A percentile compares a stretch with the other conserved stretches of the same genome.
These are phyloP conservation scores for Angophora floribunda DNA, from an alignment of 345 rosid genomes.

Conservation along the genomic window DNA sequence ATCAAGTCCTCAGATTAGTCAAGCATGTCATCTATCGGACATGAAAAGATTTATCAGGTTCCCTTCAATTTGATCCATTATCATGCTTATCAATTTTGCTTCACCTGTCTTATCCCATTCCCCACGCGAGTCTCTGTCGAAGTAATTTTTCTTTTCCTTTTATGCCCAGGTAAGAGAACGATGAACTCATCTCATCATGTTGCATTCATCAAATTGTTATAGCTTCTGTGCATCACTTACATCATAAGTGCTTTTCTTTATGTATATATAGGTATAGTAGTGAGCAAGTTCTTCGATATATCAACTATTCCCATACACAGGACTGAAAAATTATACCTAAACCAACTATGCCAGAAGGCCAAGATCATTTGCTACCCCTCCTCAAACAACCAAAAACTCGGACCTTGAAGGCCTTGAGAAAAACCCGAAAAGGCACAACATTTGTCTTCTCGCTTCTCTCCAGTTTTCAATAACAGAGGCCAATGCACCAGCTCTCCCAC, in stretches of 20 bases:
- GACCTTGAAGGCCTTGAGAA: constrained; percentile 22
- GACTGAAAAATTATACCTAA: not conserved
- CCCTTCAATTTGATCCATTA: not conserved
- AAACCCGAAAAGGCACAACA: constrained; percentile 47
- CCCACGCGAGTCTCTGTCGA: not conserved
- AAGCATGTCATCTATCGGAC: not conserved
- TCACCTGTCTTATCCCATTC: not conserved
- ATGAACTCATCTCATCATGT: not conserved
- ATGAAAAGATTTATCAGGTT: not conserved
- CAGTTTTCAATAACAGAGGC: constrained; percentile 41
- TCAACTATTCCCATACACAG: not conserved
- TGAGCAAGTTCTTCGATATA: not conserved
- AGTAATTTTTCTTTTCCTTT: not conserved
- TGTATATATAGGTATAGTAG: not conserved
- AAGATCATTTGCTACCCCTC: constrained; percentile 12
- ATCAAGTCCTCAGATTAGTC: not conserved
- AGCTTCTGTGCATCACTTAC: not conserved
- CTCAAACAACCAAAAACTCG: constrained; percentile 26
- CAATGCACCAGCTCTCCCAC: constrained; percentile 30
- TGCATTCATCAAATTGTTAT: not conserved
- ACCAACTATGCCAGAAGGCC: constrained; percentile 10
- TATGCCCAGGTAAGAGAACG: not conserved
- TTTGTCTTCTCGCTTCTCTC: constrained; percentile 50
- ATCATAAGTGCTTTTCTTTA: not conserved
- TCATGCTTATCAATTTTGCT: not conserved